Evolutionary conservation across 148 eudicot species (phyloP), one percentile per base, ranked within the genome.

Genomic region (Nyssa sinensis): DNA sequence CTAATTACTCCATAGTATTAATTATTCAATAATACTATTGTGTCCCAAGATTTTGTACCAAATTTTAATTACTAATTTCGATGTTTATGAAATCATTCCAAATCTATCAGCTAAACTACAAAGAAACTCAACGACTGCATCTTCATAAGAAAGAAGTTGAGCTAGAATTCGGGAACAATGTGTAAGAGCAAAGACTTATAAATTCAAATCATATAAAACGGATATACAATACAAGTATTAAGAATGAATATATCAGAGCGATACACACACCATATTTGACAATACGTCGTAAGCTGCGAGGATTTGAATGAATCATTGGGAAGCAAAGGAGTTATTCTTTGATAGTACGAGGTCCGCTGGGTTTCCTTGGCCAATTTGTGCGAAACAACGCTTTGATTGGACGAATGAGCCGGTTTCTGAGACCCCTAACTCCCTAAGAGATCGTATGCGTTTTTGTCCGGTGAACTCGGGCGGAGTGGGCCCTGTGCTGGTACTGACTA

Each of bases 361-460:
- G 98, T 91, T 82, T 88, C 91, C 73, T 94, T 94, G 0, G 98
- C 98, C 75, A 94, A 81, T 77, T 85, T n/a, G n/a, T 92, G 13
- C 91, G 84, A 62, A 94, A 94, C 33, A 93, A 90, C 1, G 76
- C 79, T 82, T 94, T 94, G 66, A 94, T 88, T 47, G 95, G 0
- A 78, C 74, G 28, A 83, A 84, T 1, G 98, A 87, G 77, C 94
- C 79, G 23, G 78, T 83, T 39, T 92, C 88, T 0, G 88, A 63
- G 4, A 94, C 88, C n/a, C n/a, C n/a, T n/a, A n/a, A n/a, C n/a
- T n/a, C 24, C 89, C 83, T 4, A 94, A 75, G 58, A 90, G 79
- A 37, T 84, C 89, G 75, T 94, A 94, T 0, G 98, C 98, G 77
- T 80, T 94, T 60, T 83, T 75, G 19, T n/a, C 88, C 97, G 71